Base-by-base conservation (phyloP, 495 filamentous ascomycete genomes). In the Aspergillus ellipticus region DNA sequence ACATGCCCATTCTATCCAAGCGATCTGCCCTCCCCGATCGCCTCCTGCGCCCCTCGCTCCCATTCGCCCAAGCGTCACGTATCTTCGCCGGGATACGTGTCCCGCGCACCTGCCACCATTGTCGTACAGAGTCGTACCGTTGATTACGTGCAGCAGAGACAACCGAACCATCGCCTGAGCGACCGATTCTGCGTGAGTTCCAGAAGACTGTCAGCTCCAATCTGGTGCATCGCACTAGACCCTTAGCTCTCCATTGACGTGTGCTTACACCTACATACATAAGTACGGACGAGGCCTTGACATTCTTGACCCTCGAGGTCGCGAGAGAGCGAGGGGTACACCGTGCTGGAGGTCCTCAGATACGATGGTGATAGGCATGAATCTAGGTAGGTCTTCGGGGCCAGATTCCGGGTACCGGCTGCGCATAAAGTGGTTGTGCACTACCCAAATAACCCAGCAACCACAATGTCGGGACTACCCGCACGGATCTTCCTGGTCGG, bases 381-480 rank as follows among this genome's bases (percentile, higher is more conserved):
- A n/a, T n/a, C n/a, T n/a, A n/a, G n/a, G n/a, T n/a, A n/a, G n/a
- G n/a, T 3, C 31, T 33, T 33, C 13, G 31, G 31, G 31, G n/a
- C n/a, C n/a, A n/a, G n/a, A n/a, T n/a, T 4, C 31, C 2, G 22
- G 45, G 16, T 48, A 2, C n/a, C 28, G 2, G 24, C 3, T 26
- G 8, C 22, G 28, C 43, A 17, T 28, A 15, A 26, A 21, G 3
- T 48, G 45, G 5, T 48, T 20, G 45, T 16, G 19, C 24, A 16
- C 24, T 48, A 16, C 22, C 6, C 22, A 16, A 29, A 26, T 46
- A 21, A 33, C 19, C 53, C 57, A 51, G 51, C 56, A 53, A 60
- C 61, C 61, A 57, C 42, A 56, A 24, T 60, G 58, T 60, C 61
- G 61, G 61, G 51, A 55, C 45, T 33, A 49, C 54, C 54, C 49